These are phyloP conservation scores for Chlamydomonas sp. DNA, from an alignment of 139 green algal species.

Conservation along the genomic window DNA sequence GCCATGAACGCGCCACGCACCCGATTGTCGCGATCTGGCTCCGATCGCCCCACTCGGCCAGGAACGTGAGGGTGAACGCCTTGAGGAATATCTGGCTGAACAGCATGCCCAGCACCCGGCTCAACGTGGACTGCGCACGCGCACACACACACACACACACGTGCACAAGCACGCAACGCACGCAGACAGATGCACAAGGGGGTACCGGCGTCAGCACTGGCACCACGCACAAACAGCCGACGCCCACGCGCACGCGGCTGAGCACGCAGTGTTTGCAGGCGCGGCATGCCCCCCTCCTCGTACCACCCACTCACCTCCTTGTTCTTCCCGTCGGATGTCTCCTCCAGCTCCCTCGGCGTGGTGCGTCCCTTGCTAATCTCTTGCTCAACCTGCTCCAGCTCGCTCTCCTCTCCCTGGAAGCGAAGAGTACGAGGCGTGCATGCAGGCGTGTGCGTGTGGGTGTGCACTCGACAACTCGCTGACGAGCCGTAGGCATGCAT, in stretches of 20 bases:
- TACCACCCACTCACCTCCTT: constrained; percentile 24
- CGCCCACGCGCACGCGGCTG: too few species aligned
- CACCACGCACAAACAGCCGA: not conserved
- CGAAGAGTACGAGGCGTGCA: constrained; percentile 1
- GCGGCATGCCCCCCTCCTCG: not conserved
- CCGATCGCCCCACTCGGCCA: constrained; percentile 97
- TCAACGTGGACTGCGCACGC: not conserved
- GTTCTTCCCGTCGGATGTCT: constrained; percentile 32
- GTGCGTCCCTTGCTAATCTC: constrained; percentile 40
- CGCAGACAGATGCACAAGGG: not conserved
- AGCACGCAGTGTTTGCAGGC: too few species aligned
- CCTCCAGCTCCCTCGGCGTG: constrained; percentile 25
- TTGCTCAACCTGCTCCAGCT: constrained; percentile 64
- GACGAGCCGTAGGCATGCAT: too few species aligned
- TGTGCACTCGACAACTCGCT: too few species aligned
- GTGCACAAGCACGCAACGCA: not conserved
- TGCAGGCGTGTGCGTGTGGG: too few species aligned
- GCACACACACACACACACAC: constrained; percentile 6
- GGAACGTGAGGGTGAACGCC: constrained; percentile 93
- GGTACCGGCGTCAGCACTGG: not conserved
- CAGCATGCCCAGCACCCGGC: constrained; percentile 37
- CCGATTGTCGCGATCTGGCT: constrained; percentile 90
- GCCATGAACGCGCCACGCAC: too few species aligned
- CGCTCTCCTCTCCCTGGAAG: constrained; percentile 45
- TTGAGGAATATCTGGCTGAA: constrained; percentile 88